These are phyloP conservation scores for Pichia californica DNA, from an alignment of 805 yeast species.

Conservation along the genomic window DNA sequence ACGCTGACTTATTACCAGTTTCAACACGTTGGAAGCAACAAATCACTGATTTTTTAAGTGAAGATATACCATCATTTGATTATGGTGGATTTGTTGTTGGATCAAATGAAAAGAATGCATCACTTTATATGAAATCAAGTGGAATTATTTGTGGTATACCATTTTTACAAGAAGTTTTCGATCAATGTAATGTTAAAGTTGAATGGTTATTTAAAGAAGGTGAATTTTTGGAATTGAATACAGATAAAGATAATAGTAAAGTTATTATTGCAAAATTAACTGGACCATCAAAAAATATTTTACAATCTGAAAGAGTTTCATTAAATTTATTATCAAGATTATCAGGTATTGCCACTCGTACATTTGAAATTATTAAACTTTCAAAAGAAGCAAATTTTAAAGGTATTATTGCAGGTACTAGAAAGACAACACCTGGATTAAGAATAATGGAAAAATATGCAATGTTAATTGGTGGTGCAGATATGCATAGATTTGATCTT, in stretches of 20 bases:
- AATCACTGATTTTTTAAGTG: conserved; percentile 68
- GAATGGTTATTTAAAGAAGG: conserved; percentile 80
- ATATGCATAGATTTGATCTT: conserved; percentile 85
- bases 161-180: conserved; percentile 78
- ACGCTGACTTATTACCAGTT: conserved; percentile 54
- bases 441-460: conserved; percentile 85
- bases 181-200: conserved; percentile 63
- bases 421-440: conserved; percentile 96
- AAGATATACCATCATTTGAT: conserved; percentile 91
- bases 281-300: conserved; percentile 75
- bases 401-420: conserved; percentile 90
- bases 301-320: conserved; percentile 82
- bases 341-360: conserved; percentile 82
- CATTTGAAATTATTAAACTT: conserved; percentile 45
- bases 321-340: conserved; percentile 75
- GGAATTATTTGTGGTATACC: conserved; percentile 86
- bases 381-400: conserved; percentile 66
- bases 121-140: conserved; percentile 70
- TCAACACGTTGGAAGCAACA: conserved; percentile 79
- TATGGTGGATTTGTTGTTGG: conserved; percentile 97
- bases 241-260: conserved; percentile 38
- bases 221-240: conserved; percentile 38
- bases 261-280: conserved; percentile 67
- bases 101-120: conserved; percentile 58
- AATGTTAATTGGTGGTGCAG: conserved; percentile 94